These are phyloP conservation scores for Trifolium subterraneum DNA, from an alignment of 306 rosid genomes.

Conservation along the genomic window DNA sequence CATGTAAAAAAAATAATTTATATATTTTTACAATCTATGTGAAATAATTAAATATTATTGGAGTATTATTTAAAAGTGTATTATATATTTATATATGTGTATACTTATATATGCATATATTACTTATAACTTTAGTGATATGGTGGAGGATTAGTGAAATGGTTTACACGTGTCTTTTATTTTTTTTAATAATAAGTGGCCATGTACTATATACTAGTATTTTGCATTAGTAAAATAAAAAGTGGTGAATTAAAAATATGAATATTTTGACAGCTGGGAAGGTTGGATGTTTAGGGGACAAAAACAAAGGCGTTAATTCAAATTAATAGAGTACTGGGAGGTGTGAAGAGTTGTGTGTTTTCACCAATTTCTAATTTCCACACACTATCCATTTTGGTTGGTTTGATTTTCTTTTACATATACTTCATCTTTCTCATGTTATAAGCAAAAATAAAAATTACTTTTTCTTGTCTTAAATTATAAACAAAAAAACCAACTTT, in stretches of 20 bases:
- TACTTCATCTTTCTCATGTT: no score
- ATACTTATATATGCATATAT: no score
- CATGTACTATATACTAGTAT: no score
- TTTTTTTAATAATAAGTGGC: neutral
- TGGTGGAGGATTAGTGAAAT: neutral
- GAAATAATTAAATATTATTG: no score
- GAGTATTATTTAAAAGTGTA: no score
- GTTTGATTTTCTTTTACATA: neutral
- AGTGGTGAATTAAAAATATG: slow-evolving; percentile 12
- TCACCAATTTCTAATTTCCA: slow-evolving; percentile 30
- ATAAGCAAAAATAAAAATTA: no score
- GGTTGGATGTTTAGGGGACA: slow-evolving; percentile 71
- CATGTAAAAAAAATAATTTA: no score
- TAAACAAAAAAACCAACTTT: no score
- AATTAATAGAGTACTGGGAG: slow-evolving; percentile 54
- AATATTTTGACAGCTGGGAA: slow-evolving; percentile 62
- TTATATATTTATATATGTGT: no score
- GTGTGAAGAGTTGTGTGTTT: slow-evolving; percentile 37
- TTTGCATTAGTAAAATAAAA: slow-evolving; percentile 26
- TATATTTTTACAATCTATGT: no score
- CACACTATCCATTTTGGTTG: slow-evolving; percentile 46
- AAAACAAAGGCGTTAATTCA: slow-evolving; percentile 50
- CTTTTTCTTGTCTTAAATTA: no score
- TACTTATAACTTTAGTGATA: no score
- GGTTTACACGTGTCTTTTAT: neutral